Evolutionary conservation across 768 basidiomycete genomes (phyloP).

Genomic region (Amanita rimosa): DNA sequence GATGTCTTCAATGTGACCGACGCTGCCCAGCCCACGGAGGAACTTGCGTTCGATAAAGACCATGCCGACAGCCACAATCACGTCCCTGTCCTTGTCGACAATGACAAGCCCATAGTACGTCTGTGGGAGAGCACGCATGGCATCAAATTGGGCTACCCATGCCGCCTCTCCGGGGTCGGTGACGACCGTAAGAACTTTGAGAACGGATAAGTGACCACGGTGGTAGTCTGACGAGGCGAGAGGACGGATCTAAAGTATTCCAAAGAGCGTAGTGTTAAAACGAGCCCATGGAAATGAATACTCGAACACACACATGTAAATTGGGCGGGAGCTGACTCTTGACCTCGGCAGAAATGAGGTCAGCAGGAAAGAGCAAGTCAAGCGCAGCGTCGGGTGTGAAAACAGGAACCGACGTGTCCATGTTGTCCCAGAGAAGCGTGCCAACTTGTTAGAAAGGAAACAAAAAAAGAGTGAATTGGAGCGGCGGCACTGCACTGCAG

Average conservation of each 20-base stretch:
- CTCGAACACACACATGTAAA: constrained; percentile 63
- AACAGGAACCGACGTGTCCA: constrained; percentile 11
- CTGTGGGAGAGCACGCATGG: constrained; percentile 35
- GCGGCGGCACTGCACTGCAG: no score
- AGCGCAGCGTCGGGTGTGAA: constrained; percentile 55
- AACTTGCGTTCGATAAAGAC: constrained; percentile 94
- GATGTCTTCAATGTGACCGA: constrained; percentile 98
- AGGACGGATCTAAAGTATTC: constrained; percentile 92
- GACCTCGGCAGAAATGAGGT: constrained; percentile 60
- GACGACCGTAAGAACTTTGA: constrained; percentile 68
- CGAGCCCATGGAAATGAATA: no score
- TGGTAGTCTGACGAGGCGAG: constrained; percentile 75
- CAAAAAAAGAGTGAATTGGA: no score
- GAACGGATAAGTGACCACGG: constrained; percentile 76
- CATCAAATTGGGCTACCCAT: constrained; percentile 62
- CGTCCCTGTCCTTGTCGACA: constrained; percentile 60
- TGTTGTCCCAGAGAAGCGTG: neutral
- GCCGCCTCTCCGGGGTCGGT: constrained; percentile 50
- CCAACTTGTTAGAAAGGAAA: no score
- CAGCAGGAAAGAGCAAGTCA: constrained; percentile 68
- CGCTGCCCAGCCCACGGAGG: constrained; percentile 69
- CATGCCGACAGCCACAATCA: constrained; percentile 74
- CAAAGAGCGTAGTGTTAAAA: no score
- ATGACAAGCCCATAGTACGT: constrained; percentile 87
- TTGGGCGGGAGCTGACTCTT: constrained; percentile 46